Percentiles rank a stretch among this genome's conserved stretches.
Evolutionary conservation across 1,284 basidiomycete genomes (phyloP).

Genomic region (Cutaneotrichosporon sp.): DNA sequence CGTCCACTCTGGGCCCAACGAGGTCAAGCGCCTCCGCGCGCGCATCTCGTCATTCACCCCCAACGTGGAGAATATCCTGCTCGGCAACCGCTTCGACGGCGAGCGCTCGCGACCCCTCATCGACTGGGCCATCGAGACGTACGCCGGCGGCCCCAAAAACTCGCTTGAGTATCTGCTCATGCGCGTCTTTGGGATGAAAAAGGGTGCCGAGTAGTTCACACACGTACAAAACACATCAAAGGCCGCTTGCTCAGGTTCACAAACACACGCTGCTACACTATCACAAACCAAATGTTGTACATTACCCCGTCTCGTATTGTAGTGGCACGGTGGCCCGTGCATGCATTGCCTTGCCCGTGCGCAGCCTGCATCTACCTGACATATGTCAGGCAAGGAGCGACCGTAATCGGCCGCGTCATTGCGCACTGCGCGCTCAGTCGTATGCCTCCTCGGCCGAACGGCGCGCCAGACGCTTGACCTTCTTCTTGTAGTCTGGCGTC

Average conservation of each 20-base stretch:
- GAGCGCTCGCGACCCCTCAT: constrained; percentile 20
- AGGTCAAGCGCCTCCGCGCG: constrained; percentile 12
- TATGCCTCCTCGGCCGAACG: constrained; percentile 79
- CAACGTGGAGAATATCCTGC: constrained; percentile 20
- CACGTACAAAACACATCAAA: background rate
- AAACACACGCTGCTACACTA: background rate
- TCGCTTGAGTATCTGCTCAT: constrained; percentile 6
- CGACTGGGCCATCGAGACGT: constrained; percentile 30
- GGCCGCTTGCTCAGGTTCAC: too few relatives aligned
- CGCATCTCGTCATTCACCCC: constrained; percentile 11
- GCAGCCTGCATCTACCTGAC: too few relatives aligned
- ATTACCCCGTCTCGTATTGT: constrained; percentile 1
- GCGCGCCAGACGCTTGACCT: constrained; percentile 78
- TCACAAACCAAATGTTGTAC: constrained; percentile 3
- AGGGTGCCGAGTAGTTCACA: background rate
- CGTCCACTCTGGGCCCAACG: constrained; percentile 24
- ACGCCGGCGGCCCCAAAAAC: background rate
- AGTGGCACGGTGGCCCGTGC: constrained; percentile 6
- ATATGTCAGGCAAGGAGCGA: background rate
- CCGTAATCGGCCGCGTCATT: background rate
- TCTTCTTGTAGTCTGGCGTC: constrained; percentile 74
- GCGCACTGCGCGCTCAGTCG: constrained; percentile 50
- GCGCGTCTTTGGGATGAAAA: constrained; percentile 13
- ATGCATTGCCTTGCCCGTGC: background rate
- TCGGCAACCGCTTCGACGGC: constrained; percentile 28